A percentile compares a stretch with the other conserved stretches of the same genome.
phyloP scores from a whole-genome alignment of 805 yeast species.

The Candida ipomoeae region DNA sequence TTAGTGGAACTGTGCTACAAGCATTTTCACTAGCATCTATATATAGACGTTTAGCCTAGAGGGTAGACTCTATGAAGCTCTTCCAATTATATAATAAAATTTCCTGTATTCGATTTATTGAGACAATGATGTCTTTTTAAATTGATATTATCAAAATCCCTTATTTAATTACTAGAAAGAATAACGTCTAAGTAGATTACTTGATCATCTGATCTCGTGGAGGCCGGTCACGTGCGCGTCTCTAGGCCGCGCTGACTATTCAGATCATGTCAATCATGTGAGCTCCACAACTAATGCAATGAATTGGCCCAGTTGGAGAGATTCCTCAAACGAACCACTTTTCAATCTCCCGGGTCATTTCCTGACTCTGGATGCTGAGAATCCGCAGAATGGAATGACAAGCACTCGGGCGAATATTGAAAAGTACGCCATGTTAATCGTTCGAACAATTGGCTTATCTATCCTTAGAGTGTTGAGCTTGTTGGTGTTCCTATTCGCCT shows the following conservation, averaged over 20 bases:
- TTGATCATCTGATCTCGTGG: no score
- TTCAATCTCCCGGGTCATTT: neutral
- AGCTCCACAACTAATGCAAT: neutral
- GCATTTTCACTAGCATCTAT: constrained; percentile 4
- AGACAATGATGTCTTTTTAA: no score
- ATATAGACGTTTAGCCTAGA: no score
- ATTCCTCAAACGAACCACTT: neutral
- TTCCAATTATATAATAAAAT: no score
- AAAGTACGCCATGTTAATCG: neutral
- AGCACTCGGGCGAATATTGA: neutral
- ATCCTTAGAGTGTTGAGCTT: neutral
- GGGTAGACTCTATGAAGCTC: no score
- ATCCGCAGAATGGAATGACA: neutral
- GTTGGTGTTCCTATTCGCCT: neutral
- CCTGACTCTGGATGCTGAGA: neutral
- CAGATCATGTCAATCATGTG: neutral
- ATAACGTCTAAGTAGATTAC: no score
- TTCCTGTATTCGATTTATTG: no score
- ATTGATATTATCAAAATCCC: no score
- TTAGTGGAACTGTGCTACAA: constrained; percentile 27
- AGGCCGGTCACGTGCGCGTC: neutral
- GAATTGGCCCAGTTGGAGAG: neutral
- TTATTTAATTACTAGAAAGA: no score
- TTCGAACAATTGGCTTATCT: neutral
- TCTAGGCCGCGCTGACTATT: neutral